These are phyloP conservation scores for Penicillium verrucosum DNA, from an alignment of 2,329 filamentous ascomycete species.

Conservation along the genomic window DNA sequence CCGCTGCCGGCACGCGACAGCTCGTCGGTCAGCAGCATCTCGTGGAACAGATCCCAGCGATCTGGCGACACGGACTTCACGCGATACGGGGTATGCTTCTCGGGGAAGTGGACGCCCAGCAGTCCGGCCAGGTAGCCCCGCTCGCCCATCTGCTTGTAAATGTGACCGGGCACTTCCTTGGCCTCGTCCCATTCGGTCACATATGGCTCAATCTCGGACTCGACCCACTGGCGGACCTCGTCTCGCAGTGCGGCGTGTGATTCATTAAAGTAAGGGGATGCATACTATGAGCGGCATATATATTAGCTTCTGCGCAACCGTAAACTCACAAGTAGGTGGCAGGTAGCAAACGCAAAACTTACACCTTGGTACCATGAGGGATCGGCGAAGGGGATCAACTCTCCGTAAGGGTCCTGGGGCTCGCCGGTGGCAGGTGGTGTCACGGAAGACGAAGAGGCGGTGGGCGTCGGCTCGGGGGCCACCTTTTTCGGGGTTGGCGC, in stretches of 20 bases:
- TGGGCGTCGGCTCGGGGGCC: slow-evolving; percentile 53
- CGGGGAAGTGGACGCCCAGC: slow-evolving; percentile 74
- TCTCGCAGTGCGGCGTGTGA: slow-evolving; percentile 85
- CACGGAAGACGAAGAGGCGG: slow-evolving; percentile 45
- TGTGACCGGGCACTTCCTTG: slow-evolving; percentile 78
- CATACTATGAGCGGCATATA: slow-evolving; percentile 59
- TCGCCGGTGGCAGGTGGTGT: slow-evolving; percentile 58
- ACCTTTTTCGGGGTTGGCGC: slow-evolving; percentile 49
- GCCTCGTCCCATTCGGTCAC: slow-evolving; percentile 97
- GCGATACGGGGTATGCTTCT: slow-evolving; percentile 65
- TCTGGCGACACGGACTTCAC: slow-evolving; percentile 78
- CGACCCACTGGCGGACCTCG: slow-evolving; percentile 90
- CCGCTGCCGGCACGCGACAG: slow-evolving; percentile 83
- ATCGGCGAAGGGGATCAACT: slow-evolving; percentile 85
- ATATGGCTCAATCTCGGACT: slow-evolving; percentile 81
- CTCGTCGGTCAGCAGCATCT: slow-evolving; percentile 93
- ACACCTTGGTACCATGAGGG: slow-evolving; percentile 93
- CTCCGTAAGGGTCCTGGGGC: slow-evolving; percentile 78
- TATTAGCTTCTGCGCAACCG: slow-evolving; percentile 6
- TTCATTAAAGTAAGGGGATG: slow-evolving; percentile 95
- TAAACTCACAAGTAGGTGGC: background rate
- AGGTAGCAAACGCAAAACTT: slow-evolving; percentile 44
- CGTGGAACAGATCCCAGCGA: slow-evolving; percentile 98
- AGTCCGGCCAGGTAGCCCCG: slow-evolving; percentile 89
- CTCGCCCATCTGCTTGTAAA: slow-evolving; percentile 95